Evolutionary conservation across 176 grass and related monocot genomes (phyloP).

Genomic region (Lolium rigidum): DNA sequence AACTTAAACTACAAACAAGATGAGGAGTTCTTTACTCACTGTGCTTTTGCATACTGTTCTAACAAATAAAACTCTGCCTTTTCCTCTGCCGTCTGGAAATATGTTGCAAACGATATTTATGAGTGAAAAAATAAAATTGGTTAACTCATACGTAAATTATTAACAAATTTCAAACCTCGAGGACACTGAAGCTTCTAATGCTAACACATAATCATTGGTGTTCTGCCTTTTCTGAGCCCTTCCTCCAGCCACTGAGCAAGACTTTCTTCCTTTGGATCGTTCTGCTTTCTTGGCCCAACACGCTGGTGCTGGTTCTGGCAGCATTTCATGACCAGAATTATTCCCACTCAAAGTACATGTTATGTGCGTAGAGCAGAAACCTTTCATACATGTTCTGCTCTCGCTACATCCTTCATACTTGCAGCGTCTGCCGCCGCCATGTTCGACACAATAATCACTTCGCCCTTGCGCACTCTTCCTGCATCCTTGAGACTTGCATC

Average conservation of each 20-base stretch:
- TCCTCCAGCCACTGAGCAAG: background rate
- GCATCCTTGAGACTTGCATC: slow-evolving; percentile 51
- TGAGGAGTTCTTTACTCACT: slow-evolving; percentile 19
- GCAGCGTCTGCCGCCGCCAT: slow-evolving; percentile 47
- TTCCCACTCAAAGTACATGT: background rate
- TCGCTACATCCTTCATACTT: slow-evolving; percentile 26
- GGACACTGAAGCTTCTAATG: background rate
- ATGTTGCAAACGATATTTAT: background rate
- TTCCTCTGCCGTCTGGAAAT: slow-evolving; percentile 27
- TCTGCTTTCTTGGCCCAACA: background rate
- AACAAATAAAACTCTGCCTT: background rate
- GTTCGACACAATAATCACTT: slow-evolving; percentile 43
- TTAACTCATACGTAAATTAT: background rate
- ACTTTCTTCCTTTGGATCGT: slow-evolving; percentile 32
- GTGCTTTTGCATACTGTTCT: slow-evolving; percentile 9
- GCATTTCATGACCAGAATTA: slow-evolving; percentile 13
- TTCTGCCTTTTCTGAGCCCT: slow-evolving; percentile 40
- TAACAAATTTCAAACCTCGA: slow-evolving; percentile 37
- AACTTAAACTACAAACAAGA: background rate
- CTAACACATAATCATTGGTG: background rate
- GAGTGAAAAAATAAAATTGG: background rate
- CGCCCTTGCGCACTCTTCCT: slow-evolving; percentile 40
- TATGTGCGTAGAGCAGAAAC: slow-evolving; percentile 44
- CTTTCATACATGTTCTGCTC: slow-evolving; percentile 31
- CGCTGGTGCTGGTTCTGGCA: background rate